Conservation (phyloP, 2,329 filamentous ascomycete species). For the Cladophialophora bantiana region DNA sequence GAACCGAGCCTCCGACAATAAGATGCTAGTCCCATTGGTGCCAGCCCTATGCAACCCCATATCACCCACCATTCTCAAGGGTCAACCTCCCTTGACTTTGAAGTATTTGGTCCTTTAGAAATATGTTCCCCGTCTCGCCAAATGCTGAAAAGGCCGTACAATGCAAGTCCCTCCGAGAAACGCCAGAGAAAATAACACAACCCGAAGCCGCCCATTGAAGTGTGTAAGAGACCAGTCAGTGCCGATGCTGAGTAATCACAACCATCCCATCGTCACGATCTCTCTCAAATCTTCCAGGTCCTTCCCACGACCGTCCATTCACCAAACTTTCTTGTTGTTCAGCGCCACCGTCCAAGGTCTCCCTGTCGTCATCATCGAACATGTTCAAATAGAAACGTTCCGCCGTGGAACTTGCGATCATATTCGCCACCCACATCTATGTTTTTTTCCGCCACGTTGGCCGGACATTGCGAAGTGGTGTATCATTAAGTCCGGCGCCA, state of each 20-base stretch:
- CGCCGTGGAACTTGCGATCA: background rate
- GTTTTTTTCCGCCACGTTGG: constrained; percentile 1
- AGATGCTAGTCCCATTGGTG: background rate
- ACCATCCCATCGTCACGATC: constrained; percentile 5
- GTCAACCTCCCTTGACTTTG: background rate
- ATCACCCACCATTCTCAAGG: constrained; percentile 1
- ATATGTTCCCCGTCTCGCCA: background rate
- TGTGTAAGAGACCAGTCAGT: background rate
- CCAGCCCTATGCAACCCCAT: constrained; percentile 10
- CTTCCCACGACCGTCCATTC: constrained; percentile 6
- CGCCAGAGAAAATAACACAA: background rate
- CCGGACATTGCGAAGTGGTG: background rate
- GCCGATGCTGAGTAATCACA: background rate
- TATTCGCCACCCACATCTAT: constrained; percentile 11
- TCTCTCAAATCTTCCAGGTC: constrained; percentile 4
- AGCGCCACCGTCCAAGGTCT: constrained; percentile 5
- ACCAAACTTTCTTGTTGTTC: constrained; percentile 8
- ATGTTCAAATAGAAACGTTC: constrained; percentile 11
- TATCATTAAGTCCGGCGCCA: background rate
- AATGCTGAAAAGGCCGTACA: constrained; percentile 1
- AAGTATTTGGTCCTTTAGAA: constrained; percentile 1
- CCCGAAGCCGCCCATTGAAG: background rate
- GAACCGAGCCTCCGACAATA: constrained; percentile 3
- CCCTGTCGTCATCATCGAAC: constrained; percentile 9
- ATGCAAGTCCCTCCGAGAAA: constrained; percentile 8